Evolutionary conservation across 495 filamentous ascomycete species (phyloP), one percentile per base, ranked within the genome.

Genomic region (Hypoxylon perforatum): DNA sequence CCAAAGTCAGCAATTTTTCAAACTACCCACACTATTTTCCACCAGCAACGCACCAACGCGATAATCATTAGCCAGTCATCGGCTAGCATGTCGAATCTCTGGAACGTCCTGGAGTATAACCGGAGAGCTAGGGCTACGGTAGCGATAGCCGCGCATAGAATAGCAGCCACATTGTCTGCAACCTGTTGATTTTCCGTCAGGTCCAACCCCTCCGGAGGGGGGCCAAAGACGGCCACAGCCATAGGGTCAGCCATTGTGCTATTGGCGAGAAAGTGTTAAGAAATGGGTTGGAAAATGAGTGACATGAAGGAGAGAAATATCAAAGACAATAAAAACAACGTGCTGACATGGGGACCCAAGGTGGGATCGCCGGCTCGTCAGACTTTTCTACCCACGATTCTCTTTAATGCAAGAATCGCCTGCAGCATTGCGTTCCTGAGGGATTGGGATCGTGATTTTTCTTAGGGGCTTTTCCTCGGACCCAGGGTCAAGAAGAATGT

Each of bases 51-150:
- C 61, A 80, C 78, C 57, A 78, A 46, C 2, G 72, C 77, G 10
- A 58, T 51, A 9, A 79, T 22, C 33, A 78, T 80, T 10, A 70
- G 41, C 59, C 69, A 78, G 50, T 81, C 78, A 58, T 81, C 78
- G 14, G 67, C 63, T 55, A 70, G 59, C 47, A 78, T 48, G 14
- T 60, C 67, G 55, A 67, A 70, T 7, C 69, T 62, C 17, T 77
- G 69, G 21, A 62, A 58, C 0, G 67, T 65, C 5, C 76, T 59
- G n/a, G 73, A 67, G 14, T 56, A 53, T 54, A 81, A 66, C 9
- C 79, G 77, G 14, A 79, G 54, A n/a, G 42, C 38, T 4, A 80
- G 65, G 0, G 73, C 67, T 0, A 75, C n/a, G 3, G 72, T 71
- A 12, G 78, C 76, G 12, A 80, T 60, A 6, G 17, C 53, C 10